A percentile compares a stretch with the other conserved stretches of the same genome.
phyloP scores from a whole-genome alignment of 2,329 filamentous ascomycete genomes.

The Trichoderma sp. region DNA sequence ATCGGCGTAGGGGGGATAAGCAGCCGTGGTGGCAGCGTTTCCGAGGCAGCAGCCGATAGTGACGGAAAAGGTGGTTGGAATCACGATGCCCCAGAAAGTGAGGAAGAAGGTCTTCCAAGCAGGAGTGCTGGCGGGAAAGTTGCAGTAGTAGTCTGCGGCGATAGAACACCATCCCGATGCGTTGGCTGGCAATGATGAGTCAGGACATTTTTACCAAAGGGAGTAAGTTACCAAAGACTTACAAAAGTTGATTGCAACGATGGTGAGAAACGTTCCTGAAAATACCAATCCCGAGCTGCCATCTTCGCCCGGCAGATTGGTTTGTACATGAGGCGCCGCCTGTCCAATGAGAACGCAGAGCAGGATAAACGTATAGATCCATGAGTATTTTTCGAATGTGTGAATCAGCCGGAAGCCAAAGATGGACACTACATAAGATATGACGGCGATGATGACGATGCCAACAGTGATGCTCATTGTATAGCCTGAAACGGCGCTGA shows the following conservation, averaged over 20 bases:
- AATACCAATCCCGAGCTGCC: slow-evolving; percentile 3
- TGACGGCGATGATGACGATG: slow-evolving; percentile 29
- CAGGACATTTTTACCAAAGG: too few relatives aligned
- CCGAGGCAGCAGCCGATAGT: slow-evolving; percentile 25
- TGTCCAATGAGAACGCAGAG: slow-evolving; percentile 30
- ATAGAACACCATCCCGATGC: slow-evolving; percentile 25
- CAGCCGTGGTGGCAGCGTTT: neutral
- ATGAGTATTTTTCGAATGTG: slow-evolving; percentile 30
- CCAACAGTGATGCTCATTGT: slow-evolving; percentile 30
- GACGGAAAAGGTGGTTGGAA: slow-evolving; percentile 28
- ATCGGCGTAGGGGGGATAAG: slow-evolving; percentile 9
- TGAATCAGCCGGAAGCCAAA: slow-evolving; percentile 31
- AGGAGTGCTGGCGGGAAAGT: slow-evolving; percentile 27
- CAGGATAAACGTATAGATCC: slow-evolving; percentile 29
- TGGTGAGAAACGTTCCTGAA: slow-evolving; percentile 27
- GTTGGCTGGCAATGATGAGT: neutral
- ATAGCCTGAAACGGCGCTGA: slow-evolving; percentile 30
- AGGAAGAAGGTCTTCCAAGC: slow-evolving; percentile 28
- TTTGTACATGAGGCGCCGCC: slow-evolving; percentile 25
- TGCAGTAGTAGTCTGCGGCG: slow-evolving; percentile 28
- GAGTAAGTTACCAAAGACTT: too few relatives aligned
- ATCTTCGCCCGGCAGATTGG: neutral
- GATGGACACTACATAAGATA: slow-evolving; percentile 30
- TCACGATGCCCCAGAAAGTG: slow-evolving; percentile 26
- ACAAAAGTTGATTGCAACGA: slow-evolving; percentile 30